Conservation (phyloP, 2,329 filamentous ascomycete genomes). For the Pezicula rhizophila region DNA sequence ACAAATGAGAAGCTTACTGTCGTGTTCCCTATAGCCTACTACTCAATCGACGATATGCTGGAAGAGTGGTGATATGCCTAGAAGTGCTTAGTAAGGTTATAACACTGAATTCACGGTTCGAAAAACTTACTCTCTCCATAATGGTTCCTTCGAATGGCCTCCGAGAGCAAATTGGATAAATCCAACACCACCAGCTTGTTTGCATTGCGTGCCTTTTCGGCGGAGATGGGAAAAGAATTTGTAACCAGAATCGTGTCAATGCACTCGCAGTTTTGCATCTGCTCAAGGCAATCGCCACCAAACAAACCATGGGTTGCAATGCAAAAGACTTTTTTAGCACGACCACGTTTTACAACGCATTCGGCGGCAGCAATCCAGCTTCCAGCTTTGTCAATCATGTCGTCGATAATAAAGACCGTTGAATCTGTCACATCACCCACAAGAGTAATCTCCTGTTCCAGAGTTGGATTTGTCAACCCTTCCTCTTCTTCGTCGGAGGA, state of each 20-base stretch:
- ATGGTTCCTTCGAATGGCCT: conserved; percentile 93
- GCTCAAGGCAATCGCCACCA: conserved; percentile 79
- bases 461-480: conserved; percentile 68
- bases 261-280: conserved; percentile 86
- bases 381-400: conserved; percentile 97
- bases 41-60: conserved; percentile 6
- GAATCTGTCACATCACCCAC: conserved; percentile 88
- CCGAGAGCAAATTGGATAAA: conserved; percentile 78
- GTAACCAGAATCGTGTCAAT: conserved; percentile 94
- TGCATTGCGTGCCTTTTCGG: conserved; percentile 61
- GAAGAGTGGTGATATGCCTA: conserved; percentile 3
- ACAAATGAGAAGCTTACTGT: conserved; percentile 29
- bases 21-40: conserved; percentile 36
- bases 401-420: conserved; percentile 90
- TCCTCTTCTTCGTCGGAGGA: conserved; percentile 92
- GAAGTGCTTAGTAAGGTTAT: conserved; percentile 8
- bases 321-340: conserved; percentile 90
- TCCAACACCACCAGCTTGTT: conserved; percentile 87
- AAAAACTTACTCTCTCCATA: conserved; percentile 62
- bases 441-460: conserved; percentile 95
- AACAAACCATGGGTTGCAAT: conserved; percentile 97
- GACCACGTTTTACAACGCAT: conserved; percentile 84
- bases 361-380: conserved; percentile 98
- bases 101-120: too few relatives aligned
- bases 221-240: conserved; percentile 89